A percentile compares a stretch with the other conserved stretches of the same genome.
Conservation (phyloP, 2,329 filamentous ascomycete genomes). For the Sarocladiaceae sp. region DNA sequence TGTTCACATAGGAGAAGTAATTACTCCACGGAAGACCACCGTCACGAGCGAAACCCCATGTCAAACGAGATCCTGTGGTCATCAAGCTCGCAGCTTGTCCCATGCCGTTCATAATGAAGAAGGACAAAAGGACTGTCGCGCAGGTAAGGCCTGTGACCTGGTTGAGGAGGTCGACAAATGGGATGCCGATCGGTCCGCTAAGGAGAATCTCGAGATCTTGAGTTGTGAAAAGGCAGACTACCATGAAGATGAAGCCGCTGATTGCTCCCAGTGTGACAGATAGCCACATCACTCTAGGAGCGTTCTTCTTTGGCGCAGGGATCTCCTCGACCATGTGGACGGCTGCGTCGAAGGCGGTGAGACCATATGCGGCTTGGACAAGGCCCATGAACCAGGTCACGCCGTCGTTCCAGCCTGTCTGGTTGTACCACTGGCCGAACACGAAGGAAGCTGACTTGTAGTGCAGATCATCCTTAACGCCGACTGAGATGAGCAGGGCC, state of each 20-base stretch:
- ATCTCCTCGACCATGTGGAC: slow-evolving; percentile 48
- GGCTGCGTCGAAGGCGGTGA: slow-evolving; percentile 46
- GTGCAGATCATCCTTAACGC: slow-evolving; percentile 28
- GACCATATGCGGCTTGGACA: slow-evolving; percentile 43
- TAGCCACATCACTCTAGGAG: slow-evolving; percentile 39
- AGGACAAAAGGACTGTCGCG: slow-evolving; percentile 32
- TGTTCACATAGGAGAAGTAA: slow-evolving; percentile 29
- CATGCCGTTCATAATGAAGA: slow-evolving; percentile 45
- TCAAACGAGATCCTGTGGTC: slow-evolving; percentile 38
- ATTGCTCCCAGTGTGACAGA: slow-evolving; percentile 35
- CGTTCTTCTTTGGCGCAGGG: slow-evolving; percentile 37
- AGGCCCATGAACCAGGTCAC: slow-evolving; percentile 46
- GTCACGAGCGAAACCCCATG: slow-evolving; percentile 41
- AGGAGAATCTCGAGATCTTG: slow-evolving; percentile 32
- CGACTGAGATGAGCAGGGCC: slow-evolving; percentile 42
- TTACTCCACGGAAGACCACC: slow-evolving; percentile 31
- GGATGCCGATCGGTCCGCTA: slow-evolving; percentile 25
- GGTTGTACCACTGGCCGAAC: slow-evolving; percentile 32
- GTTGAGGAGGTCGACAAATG: slow-evolving; percentile 36
- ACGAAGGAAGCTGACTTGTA: slow-evolving; percentile 40
- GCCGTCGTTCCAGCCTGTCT: slow-evolving; percentile 37
- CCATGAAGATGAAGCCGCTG: slow-evolving; percentile 38
- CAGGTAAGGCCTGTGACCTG: slow-evolving; percentile 20
- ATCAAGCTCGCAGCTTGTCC: slow-evolving; percentile 40
- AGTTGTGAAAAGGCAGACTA: slow-evolving; percentile 38